Percentiles rank a stretch among this genome's conserved stretches.
Conservation (phyloP, 2,329 filamentous ascomycete species). For the Alternaria postmessia region DNA sequence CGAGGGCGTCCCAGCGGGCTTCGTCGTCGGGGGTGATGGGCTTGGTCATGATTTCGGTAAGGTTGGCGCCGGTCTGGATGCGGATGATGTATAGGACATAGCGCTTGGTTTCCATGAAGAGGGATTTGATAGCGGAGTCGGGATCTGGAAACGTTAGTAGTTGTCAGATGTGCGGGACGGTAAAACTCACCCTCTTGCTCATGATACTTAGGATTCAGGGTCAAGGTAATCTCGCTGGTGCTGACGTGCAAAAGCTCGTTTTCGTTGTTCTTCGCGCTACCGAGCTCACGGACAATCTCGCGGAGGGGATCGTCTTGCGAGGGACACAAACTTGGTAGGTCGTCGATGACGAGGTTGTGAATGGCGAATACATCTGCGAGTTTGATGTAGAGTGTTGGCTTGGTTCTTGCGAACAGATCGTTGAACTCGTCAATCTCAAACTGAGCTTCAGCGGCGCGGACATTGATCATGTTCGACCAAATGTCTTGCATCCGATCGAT, state of each 20-base stretch:
- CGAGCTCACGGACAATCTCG: conserved; percentile 91
- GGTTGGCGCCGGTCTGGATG: conserved; percentile 86
- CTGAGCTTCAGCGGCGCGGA: conserved; percentile 85
- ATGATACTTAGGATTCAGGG: conserved; percentile 86
- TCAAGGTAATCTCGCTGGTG: conserved; percentile 88
- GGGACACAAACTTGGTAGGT: conserved; percentile 80
- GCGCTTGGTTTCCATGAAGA: conserved; percentile 98
- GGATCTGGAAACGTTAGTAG: conserved; percentile 68
- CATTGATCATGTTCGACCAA: conserved; percentile 78
- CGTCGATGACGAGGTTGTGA: conserved; percentile 83
- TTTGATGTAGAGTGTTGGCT: conserved; percentile 99
- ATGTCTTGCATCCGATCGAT: conserved; percentile 80
- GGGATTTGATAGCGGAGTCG: conserved; percentile 86
- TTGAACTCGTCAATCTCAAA: conserved; percentile 99
- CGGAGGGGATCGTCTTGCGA: conserved; percentile 85
- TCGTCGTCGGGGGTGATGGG: conserved; percentile 88
- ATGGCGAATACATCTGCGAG: conserved; percentile 97
- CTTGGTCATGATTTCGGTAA: conserved; percentile 95
- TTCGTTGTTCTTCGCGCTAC: conserved; percentile 96
- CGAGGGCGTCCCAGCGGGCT: conserved; percentile 80
- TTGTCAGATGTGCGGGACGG: background rate
- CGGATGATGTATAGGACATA: conserved; percentile 98
- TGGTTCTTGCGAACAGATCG: conserved; percentile 93
- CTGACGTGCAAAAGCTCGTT: conserved; percentile 88
- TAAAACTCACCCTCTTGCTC: conserved; percentile 72